A percentile compares a stretch with the other conserved stretches of the same genome.
Conservation (phyloP, 2,329 filamentous ascomycete species). For the Lasiodiplodia hormozganensis region DNA sequence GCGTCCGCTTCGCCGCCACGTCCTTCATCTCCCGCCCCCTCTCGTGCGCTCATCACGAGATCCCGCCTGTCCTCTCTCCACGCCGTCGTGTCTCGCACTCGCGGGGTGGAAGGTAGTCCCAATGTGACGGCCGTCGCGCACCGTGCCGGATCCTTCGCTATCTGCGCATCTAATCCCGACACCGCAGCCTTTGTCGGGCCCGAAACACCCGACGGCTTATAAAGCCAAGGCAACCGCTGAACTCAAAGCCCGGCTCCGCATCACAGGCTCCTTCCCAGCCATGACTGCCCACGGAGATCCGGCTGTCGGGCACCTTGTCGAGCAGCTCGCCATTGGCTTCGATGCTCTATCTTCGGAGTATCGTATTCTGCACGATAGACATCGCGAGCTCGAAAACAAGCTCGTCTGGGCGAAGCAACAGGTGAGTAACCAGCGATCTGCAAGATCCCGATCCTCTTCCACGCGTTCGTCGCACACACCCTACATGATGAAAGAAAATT, state of each 20-base stretch:
- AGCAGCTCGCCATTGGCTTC: slow-evolving; percentile 56
- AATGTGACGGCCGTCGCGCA: slow-evolving; percentile 22
- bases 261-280: neutral
- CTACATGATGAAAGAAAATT: slow-evolving; percentile 51
- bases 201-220: slow-evolving; percentile 26
- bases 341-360: slow-evolving; percentile 56
- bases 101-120: slow-evolving; percentile 19
- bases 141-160: slow-evolving; percentile 23
- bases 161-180: slow-evolving; percentile 20
- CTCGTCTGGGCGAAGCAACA: slow-evolving; percentile 57
- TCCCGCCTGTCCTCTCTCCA: neutral
- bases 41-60: slow-evolving; percentile 22
- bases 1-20: slow-evolving; percentile 1
- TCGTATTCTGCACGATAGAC: slow-evolving; percentile 52
- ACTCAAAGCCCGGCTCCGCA: slow-evolving; percentile 9
- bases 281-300: slow-evolving; percentile 28
- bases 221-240: slow-evolving; percentile 27
- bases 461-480: slow-evolving; percentile 20
- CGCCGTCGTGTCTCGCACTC: slow-evolving; percentile 15
- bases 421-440: slow-evolving; percentile 44
- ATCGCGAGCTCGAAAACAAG: slow-evolving; percentile 55
- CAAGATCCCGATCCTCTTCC: neutral
- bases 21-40: neutral
- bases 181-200: slow-evolving; percentile 21
- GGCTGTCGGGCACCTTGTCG: slow-evolving; percentile 43